Percentiles rank a stretch among this genome's conserved stretches.
These are phyloP conservation scores for Xylaria sp. DNA, from an alignment of 2,329 filamentous ascomycete species.

Conservation along the genomic window DNA sequence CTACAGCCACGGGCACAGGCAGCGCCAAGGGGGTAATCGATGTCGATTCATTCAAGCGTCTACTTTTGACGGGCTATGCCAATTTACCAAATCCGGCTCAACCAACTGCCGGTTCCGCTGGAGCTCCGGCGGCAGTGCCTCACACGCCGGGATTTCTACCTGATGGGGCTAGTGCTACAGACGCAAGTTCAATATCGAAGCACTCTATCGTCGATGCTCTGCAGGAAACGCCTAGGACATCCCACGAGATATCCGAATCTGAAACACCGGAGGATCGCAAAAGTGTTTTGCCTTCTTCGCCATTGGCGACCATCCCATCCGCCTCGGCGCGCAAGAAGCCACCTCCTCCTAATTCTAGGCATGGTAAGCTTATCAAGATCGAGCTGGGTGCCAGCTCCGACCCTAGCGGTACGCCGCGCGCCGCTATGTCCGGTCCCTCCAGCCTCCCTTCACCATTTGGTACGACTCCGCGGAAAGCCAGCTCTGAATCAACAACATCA, in stretches of 20 bases:
- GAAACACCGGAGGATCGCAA: slow-evolving; percentile 55
- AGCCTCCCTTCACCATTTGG: slow-evolving; percentile 32
- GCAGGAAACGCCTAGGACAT: slow-evolving; percentile 61
- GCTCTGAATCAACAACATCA: slow-evolving; percentile 34
- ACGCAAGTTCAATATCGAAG: slow-evolving; percentile 63
- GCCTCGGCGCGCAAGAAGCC: slow-evolving; percentile 59
- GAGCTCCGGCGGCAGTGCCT: slow-evolving; percentile 28
- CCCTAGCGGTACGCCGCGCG: slow-evolving; percentile 21
- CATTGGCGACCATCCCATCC: slow-evolving; percentile 30
- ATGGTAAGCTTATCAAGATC: slow-evolving; percentile 73
- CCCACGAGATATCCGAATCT: slow-evolving; percentile 60
- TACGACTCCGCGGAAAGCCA: slow-evolving; percentile 29
- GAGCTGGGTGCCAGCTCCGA: slow-evolving; percentile 50
- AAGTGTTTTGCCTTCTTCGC: slow-evolving; percentile 40
- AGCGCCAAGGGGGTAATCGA: slow-evolving; percentile 61
- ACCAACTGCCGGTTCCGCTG: slow-evolving; percentile 34
- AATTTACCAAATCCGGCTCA: slow-evolving; percentile 42
- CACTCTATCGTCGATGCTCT: slow-evolving; percentile 61
- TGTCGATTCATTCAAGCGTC: slow-evolving; percentile 76
- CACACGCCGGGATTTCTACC: slow-evolving; percentile 34
- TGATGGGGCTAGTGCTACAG: slow-evolving; percentile 59
- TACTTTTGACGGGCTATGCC: slow-evolving; percentile 75
- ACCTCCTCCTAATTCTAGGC: slow-evolving; percentile 73
- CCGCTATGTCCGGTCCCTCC: slow-evolving; percentile 22
- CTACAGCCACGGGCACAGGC: slow-evolving; percentile 42